Base-by-base conservation (phyloP, 305 asterid genomes). In the Rubia tinctorum region DNA sequence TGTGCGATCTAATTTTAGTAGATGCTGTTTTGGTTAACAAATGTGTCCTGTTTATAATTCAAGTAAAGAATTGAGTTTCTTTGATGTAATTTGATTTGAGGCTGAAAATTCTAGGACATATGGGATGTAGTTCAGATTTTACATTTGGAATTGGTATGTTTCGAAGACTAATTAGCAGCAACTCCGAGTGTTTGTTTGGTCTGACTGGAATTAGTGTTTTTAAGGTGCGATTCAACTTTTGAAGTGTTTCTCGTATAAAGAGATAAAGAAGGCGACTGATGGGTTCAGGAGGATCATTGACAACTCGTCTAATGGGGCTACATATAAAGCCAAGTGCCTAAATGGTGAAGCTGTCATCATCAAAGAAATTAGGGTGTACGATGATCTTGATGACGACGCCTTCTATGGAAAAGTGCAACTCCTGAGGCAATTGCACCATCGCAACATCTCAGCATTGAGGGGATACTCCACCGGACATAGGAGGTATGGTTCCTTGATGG, bases 241-340 rank as follows among this genome's bases (percentile, higher is more conserved):
- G 80, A 91, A 82, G 76, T 80, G 85, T 71, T 91, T 83, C 79
- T 88, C 97, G 6, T 87, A 88, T 76, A 88, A 81, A 71, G 96
- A 91, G 66, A 80, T 93, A 85, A 93, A 91, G 91, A 93, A 80
- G 82, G 98, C 97, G 25, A 91, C 98, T 0, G 92, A 91, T 40
- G 88, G 94, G 59, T 91, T 93, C 77, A 82, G 79, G 74, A 84
- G 96, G 78, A 76, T 81, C 45, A 45, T 85, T 13, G 72, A 76
- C 42, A 88, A 60, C 76, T 83, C 90, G 69, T 78, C 83, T 14
- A 72, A 72, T 25, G 92, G 84, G 75, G 75, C 82, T 74, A 84
- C 79, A 68, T 91, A 93, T 83, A 83, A 75, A 82, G 98, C 97
- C 81, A 89, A 56, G 59, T 88, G 90, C 80, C 84, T 58, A 55